Percentiles rank a stretch among this genome's conserved stretches.
Evolutionary conservation across 306 rosid species (phyloP).

Genomic region (Corylus heterophylla): DNA sequence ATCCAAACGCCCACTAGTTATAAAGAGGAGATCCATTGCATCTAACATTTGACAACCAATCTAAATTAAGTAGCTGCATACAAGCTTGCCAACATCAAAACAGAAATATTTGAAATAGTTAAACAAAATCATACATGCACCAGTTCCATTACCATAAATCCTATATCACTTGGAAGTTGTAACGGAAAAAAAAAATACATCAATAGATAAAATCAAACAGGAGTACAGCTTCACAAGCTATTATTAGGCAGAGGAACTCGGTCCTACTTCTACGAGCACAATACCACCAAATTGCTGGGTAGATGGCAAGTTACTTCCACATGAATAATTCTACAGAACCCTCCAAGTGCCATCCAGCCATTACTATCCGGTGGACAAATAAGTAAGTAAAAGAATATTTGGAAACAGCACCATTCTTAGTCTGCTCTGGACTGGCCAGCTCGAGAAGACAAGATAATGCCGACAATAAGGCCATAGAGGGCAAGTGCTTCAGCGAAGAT

Average conservation of each 20-base stretch:
- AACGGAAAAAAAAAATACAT: constrained; percentile 25
- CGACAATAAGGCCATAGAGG: constrained; percentile 79
- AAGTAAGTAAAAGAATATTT: constrained; percentile 50
- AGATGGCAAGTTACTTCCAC: constrained; percentile 36
- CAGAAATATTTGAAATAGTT: background rate
- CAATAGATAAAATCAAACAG: constrained; percentile 10
- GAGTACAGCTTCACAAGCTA: constrained; percentile 41
- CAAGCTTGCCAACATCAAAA: background rate
- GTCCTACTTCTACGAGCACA: constrained; percentile 47
- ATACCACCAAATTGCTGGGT: constrained; percentile 34
- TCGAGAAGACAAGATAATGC: constrained; percentile 83
- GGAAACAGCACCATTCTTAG: constrained; percentile 38
- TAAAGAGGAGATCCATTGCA: no score
- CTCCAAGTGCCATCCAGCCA: constrained; percentile 36
- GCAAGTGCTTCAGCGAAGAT: constrained; percentile 90
- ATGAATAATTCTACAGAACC: constrained; percentile 31
- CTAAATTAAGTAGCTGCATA: background rate
- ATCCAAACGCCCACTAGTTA: no score
- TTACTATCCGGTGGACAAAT: constrained; percentile 36
- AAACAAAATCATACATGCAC: constrained; percentile 38
- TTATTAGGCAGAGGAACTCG: constrained; percentile 49
- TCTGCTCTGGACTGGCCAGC: constrained; percentile 93
- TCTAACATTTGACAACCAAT: background rate
- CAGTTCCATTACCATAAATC: constrained; percentile 25
- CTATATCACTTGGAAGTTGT: constrained; percentile 18